These are phyloP conservation scores for Fusarium scirpi DNA, from an alignment of 2,329 filamentous ascomycete genomes.

Conservation along the genomic window DNA sequence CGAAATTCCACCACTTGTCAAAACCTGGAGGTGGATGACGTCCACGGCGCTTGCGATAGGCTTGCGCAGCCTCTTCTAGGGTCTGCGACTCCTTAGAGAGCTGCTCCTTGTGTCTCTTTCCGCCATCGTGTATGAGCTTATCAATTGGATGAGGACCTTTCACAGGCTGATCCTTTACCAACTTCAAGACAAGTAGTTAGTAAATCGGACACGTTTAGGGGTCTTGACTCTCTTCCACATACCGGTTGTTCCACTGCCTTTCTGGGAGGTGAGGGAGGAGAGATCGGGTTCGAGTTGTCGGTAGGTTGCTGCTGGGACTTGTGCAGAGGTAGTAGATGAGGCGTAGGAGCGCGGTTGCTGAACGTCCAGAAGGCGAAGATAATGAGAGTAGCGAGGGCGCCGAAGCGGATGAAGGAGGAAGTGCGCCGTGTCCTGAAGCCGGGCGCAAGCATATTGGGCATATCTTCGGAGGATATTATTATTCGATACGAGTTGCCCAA, in stretches of 20 bases:
- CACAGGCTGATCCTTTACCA: slow-evolving; percentile 8
- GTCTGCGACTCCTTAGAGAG: slow-evolving; percentile 61
- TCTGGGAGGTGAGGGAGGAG: background rate
- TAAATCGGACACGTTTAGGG: background rate
- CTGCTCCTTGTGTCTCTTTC: slow-evolving; percentile 55
- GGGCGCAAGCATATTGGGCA: slow-evolving; percentile 54
- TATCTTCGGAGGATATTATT: slow-evolving; percentile 20
- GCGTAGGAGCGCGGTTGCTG: slow-evolving; percentile 32
- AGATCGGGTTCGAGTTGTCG: background rate
- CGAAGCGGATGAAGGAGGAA: slow-evolving; percentile 58
- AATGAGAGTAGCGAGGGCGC: slow-evolving; percentile 53
- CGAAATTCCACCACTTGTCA: slow-evolving; percentile 69
- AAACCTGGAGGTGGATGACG: slow-evolving; percentile 74
- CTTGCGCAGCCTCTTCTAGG: slow-evolving; percentile 66
- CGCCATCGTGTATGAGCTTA: slow-evolving; percentile 60
- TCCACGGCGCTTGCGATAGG: slow-evolving; percentile 68
- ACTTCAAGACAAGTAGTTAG: slow-evolving; percentile 12
- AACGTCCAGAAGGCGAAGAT: slow-evolving; percentile 50
- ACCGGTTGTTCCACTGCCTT: slow-evolving; percentile 4
- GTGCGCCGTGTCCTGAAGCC: slow-evolving; percentile 58
- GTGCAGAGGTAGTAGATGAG: slow-evolving; percentile 10
- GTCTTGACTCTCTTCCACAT: background rate
- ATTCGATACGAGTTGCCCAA: slow-evolving; percentile 6
- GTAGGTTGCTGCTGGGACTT: slow-evolving; percentile 15
- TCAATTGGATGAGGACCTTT: slow-evolving; percentile 63